Conservation (phyloP, 2,329 filamentous ascomycete genomes). For the Ophiostoma novo-ulmi region DNA sequence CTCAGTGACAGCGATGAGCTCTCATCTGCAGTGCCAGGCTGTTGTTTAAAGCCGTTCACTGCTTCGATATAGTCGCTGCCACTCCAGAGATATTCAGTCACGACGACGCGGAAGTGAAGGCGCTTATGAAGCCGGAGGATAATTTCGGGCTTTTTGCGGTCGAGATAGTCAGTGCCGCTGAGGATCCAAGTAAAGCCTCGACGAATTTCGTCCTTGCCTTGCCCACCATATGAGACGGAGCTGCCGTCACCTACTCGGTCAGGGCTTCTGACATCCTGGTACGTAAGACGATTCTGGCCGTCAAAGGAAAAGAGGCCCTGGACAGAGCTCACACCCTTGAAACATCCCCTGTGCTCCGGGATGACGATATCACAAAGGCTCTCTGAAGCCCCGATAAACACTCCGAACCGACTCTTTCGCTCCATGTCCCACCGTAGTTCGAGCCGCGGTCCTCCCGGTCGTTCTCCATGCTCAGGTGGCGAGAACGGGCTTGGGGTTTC, state of each 20-base stretch:
- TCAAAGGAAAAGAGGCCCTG: conserved; percentile 1
- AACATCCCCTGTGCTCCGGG: background rate
- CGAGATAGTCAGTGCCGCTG: background rate
- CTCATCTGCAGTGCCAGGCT: background rate
- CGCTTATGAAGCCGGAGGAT: background rate
- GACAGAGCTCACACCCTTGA: background rate
- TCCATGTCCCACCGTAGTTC: background rate
- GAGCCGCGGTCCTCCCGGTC: background rate
- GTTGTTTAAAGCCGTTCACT: background rate
- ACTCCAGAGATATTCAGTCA: background rate
- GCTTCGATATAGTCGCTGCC: background rate
- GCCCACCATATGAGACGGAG: background rate
- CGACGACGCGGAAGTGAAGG: background rate
- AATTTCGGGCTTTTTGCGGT: background rate
- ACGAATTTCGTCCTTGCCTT: background rate
- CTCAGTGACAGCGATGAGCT: background rate
- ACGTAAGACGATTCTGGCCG: background rate
- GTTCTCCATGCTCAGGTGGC: background rate
- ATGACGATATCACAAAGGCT: background rate
- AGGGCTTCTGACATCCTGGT: background rate
- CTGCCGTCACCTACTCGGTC: background rate
- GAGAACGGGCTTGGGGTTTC: conserved; percentile 1
- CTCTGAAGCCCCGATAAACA: background rate
- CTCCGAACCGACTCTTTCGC: background rate
- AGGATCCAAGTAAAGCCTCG: background rate